Percentiles rank a stretch among this genome's conserved stretches.
phyloP scores from a whole-genome alignment of 345 rosid genomes.

The Gossypium australe region DNA sequence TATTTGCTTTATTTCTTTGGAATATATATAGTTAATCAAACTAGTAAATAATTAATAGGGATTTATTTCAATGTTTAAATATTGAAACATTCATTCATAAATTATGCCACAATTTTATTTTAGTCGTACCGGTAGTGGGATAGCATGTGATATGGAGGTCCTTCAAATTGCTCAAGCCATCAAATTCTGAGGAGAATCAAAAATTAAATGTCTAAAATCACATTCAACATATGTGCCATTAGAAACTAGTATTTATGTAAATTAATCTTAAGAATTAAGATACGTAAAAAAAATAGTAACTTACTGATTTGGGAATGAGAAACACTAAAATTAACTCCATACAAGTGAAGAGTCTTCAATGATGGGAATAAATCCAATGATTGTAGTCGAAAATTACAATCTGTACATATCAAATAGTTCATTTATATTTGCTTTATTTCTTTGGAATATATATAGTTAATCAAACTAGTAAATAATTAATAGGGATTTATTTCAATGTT shows the following conservation, averaged over 20 bases:
- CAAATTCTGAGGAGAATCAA: neutral
- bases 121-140: neutral
- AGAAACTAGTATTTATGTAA: too few relatives aligned
- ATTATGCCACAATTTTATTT: neutral
- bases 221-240: too few relatives aligned
- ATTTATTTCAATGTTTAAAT: too few relatives aligned
- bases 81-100: neutral
- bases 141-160: rapidly evolving
- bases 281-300: too few relatives aligned
- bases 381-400: neutral
- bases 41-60: neutral
- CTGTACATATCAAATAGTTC: neutral
- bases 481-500: too few relatives aligned
- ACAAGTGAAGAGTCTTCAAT: neutral
- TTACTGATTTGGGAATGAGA: neutral
- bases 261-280: too few relatives aligned
- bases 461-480: neutral
- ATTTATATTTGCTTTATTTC: neutral
- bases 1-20: neutral
- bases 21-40: neutral
- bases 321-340: neutral
- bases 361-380: neutral
- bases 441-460: neutral
- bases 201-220: too few relatives aligned
- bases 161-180: neutral